Conservation (phyloP, 352 stramenopile genomes). For the Pythium brachiatum region DNA sequence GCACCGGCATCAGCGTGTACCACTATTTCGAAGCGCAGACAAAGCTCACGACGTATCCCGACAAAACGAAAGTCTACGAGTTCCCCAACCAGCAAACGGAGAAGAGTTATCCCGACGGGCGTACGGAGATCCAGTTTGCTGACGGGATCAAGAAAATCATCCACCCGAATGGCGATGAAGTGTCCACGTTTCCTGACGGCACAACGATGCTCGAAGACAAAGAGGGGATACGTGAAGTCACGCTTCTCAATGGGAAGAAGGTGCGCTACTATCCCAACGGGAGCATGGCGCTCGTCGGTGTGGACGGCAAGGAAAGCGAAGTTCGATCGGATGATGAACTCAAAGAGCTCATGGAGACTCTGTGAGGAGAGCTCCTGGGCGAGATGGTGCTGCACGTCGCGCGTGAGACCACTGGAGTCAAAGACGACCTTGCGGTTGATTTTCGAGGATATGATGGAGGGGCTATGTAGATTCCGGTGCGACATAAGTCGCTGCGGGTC, state of each 20-base stretch:
- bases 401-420: no score
- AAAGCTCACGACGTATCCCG: conserved; percentile 92
- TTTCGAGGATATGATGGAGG: no score
- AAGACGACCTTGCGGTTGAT: no score
- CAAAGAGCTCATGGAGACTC: conserved; percentile 46
- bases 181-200: conserved; percentile 79
- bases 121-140: conserved; percentile 93
- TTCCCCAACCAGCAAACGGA: conserved; percentile 96
- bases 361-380: background rate
- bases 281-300: conserved; percentile 52
- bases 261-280: conserved; percentile 78
- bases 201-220: conserved; percentile 78
- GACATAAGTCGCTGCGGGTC: no score
- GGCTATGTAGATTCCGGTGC: no score
- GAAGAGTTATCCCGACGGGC: conserved; percentile 89
- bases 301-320: conserved; percentile 45
- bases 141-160: conserved; percentile 93
- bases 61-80: conserved; percentile 95
- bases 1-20: conserved; percentile 91
- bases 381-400: no score
- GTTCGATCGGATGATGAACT: conserved; percentile 69
- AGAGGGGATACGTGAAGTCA: conserved; percentile 75
- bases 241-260: conserved; percentile 62
- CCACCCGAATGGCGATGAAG: conserved; percentile 65
- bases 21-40: conserved; percentile 93